A percentile compares a stretch with the other conserved stretches of the same genome.
Conservation (phyloP, 164 flowering plant genomes). For the Aristolochia fimbriata region DNA sequence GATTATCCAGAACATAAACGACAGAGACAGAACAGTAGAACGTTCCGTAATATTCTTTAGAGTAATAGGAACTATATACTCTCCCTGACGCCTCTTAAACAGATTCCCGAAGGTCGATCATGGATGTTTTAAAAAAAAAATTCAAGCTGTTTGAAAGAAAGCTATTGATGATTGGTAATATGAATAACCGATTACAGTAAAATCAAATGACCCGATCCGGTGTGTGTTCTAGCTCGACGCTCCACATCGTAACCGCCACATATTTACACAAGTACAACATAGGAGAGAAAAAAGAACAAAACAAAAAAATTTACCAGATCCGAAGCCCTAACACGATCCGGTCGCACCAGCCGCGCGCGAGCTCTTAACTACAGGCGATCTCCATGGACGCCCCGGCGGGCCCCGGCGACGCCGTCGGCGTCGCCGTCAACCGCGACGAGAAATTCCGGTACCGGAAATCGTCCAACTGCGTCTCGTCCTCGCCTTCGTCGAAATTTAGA, state of each 20-base stretch:
- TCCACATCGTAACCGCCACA: background rate
- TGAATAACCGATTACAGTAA: too few relatives aligned
- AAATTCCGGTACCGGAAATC: constrained; percentile 23
- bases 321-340: too few relatives aligned
- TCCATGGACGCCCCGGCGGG: background rate
- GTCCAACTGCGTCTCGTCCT: constrained; percentile 9
- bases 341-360: background rate
- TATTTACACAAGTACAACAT: background rate
- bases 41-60: too few relatives aligned
- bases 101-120: too few relatives aligned
- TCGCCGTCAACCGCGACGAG: constrained; percentile 20
- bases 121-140: too few relatives aligned
- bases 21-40: too few relatives aligned
- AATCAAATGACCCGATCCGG: too few relatives aligned
- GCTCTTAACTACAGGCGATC: background rate
- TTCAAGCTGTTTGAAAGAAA: too few relatives aligned
- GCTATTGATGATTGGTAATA: too few relatives aligned
- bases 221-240: background rate
- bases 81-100: too few relatives aligned
- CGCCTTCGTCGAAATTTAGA: constrained; percentile 45
- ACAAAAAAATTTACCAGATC: background rate
- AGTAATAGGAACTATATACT: too few relatives aligned
- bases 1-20: too few relatives aligned
- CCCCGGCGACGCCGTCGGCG: background rate
- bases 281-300: background rate